These are phyloP conservation scores for Spiraea crenata DNA, from an alignment of 331 rosid genomes.

Conservation along the genomic window DNA sequence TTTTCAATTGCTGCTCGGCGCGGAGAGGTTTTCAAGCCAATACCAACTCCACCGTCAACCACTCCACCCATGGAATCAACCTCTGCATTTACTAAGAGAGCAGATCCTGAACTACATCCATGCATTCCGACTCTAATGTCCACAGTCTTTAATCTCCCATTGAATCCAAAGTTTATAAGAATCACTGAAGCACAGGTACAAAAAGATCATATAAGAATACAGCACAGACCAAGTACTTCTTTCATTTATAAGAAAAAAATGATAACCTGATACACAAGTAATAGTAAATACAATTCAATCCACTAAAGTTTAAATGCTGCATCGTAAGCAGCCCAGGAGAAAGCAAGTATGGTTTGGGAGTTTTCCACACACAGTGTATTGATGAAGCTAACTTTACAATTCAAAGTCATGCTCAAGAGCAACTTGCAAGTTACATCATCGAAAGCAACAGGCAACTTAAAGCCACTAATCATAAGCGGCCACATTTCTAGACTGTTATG, in stretches of 20 bases:
- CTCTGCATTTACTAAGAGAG: slow-evolving; percentile 97
- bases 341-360: neutral
- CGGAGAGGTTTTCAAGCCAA: slow-evolving; percentile 94
- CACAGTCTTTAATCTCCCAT: slow-evolving; percentile 51
- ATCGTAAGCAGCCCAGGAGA: neutral
- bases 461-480: neutral
- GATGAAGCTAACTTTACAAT: neutral
- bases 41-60: slow-evolving; percentile 91
- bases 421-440: neutral
- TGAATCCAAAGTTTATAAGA: slow-evolving; percentile 33
- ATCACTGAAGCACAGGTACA: slow-evolving; percentile 15
- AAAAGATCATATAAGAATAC: neutral
- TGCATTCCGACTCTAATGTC: slow-evolving; percentile 74
- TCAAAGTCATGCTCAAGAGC: neutral
- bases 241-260: neutral
- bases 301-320: neutral
- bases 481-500: neutral
- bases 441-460: neutral
- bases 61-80: slow-evolving; percentile 99
- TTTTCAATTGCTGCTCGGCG: slow-evolving; percentile 83
- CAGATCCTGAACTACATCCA: slow-evolving; percentile 80
- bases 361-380: neutral
- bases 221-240: neutral
- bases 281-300: neutral
- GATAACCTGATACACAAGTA: neutral